Evolutionary conservation across 306 rosid species (phyloP).

Genomic region (Dalbergia oliveri): DNA sequence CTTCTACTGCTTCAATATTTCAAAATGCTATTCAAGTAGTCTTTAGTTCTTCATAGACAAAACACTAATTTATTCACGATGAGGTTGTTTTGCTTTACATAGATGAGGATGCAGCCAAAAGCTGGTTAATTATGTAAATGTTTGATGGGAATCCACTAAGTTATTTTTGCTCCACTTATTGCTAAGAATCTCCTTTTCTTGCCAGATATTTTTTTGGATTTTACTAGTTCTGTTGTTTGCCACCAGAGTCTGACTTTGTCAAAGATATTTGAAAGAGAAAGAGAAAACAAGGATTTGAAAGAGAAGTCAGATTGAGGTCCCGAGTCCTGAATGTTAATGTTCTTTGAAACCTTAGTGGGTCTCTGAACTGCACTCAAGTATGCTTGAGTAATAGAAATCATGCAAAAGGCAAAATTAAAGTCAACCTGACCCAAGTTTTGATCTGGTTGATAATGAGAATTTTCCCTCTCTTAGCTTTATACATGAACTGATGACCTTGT

Average conservation of each 20-base stretch:
- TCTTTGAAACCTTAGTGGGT: slow-evolving; percentile 27
- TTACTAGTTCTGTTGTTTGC: slow-evolving; percentile 38
- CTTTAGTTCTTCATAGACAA: background rate
- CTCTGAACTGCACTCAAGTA: slow-evolving; percentile 13
- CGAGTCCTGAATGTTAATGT: slow-evolving; percentile 30
- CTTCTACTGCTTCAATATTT: slow-evolving; percentile 28
- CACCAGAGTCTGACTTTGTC: slow-evolving; percentile 29
- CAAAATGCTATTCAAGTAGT: slow-evolving; percentile 8
- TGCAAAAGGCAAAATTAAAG: slow-evolving; percentile 31
- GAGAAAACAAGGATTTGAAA: slow-evolving; percentile 22
- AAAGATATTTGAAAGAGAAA: slow-evolving; percentile 14
- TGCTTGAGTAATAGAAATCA: slow-evolving; percentile 4
- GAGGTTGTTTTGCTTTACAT: slow-evolving; percentile 36
- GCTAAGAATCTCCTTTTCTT: slow-evolving; percentile 42
- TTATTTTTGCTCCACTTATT: slow-evolving; percentile 41
- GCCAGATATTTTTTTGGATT: slow-evolving; percentile 33
- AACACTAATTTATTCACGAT: slow-evolving; percentile 26
- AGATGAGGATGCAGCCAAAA: slow-evolving; percentile 36
- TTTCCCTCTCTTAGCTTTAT: slow-evolving; percentile 17
- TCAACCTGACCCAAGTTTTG: slow-evolving; percentile 29
- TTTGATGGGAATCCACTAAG: slow-evolving; percentile 53
- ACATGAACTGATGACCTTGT: slow-evolving; percentile 7
- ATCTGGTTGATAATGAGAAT: slow-evolving; percentile 31
- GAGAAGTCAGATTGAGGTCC: slow-evolving; percentile 20
- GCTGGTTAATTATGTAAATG: slow-evolving; percentile 29